These are phyloP conservation scores for Letharia lupina DNA, from an alignment of 495 filamentous ascomycete species.

Conservation along the genomic window DNA sequence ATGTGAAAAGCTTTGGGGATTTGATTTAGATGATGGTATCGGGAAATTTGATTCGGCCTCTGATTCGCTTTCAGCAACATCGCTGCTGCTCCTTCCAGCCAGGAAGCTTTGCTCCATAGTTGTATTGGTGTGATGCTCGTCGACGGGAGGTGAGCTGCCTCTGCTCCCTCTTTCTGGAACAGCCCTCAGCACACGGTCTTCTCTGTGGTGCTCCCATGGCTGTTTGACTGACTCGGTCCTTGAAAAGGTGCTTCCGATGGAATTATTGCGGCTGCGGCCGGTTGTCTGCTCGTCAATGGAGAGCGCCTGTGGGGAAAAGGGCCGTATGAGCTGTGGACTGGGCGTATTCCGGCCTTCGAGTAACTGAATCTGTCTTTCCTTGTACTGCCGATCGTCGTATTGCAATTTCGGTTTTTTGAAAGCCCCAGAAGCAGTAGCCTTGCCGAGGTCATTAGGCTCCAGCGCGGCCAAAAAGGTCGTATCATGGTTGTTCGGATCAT, in stretches of 20 bases:
- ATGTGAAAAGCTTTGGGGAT: slow-evolving; percentile 4
- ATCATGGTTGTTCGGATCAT: slow-evolving; percentile 49
- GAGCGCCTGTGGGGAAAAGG: slow-evolving; percentile 29
- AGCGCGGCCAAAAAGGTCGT: slow-evolving; percentile 46
- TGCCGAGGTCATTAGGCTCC: slow-evolving; percentile 69
- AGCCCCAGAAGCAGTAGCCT: slow-evolving; percentile 75
- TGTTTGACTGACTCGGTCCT: slow-evolving; percentile 35
- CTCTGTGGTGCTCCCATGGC: slow-evolving; percentile 13
- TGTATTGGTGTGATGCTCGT: slow-evolving; percentile 16
- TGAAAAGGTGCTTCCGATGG: slow-evolving; percentile 38
- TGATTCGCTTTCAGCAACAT: slow-evolving; percentile 24
- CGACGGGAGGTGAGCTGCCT: slow-evolving; percentile 10
- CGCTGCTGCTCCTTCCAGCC: slow-evolving; percentile 36
- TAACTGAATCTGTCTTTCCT: slow-evolving; percentile 70
- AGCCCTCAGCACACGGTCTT: slow-evolving; percentile 16
- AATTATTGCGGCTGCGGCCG: slow-evolving; percentile 34
- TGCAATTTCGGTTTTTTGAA: slow-evolving; percentile 70
- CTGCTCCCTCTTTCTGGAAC: slow-evolving; percentile 15
- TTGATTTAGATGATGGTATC: background rate
- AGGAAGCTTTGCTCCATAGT: slow-evolving; percentile 35
- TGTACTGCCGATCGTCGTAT: slow-evolving; percentile 79
- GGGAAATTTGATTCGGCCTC: slow-evolving; percentile 19
- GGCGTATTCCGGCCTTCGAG: slow-evolving; percentile 54
- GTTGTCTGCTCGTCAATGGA: slow-evolving; percentile 28
- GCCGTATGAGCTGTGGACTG: slow-evolving; percentile 22